Base-by-base conservation (phyloP, 1,284 basidiomycete genomes). In the Fistulina hepatica region DNA sequence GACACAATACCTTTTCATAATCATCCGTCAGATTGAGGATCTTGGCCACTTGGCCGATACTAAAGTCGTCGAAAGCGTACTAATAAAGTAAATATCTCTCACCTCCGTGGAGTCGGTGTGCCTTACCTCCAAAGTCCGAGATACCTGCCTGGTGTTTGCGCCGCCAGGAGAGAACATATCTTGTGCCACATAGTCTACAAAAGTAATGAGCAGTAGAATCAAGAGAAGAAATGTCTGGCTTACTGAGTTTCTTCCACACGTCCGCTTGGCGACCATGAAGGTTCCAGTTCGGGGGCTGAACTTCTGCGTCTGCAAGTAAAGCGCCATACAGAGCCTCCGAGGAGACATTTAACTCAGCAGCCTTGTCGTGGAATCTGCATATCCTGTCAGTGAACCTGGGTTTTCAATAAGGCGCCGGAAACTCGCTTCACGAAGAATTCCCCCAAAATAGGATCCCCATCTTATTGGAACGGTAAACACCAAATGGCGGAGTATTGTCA, bases 371-470 rank as follows among this genome's bases (percentile, higher is more conserved):
- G 54, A 65, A 76, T 45, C 72, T 76, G 38, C 4, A 6, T 16
- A 21, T 20, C 34, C 10, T 13, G n/a, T 12, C 25, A 13, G 1
- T 13, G 35, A 7, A n/a, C 17, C 26, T 31, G 28, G 15, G 21
- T 10, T 34, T 21, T n/a, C 12, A 11, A 33, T 21, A 6, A 10
- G 35, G 13, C 2, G 28, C 21, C 16, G 11, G 22, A 32, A 15
- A 43, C 62, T n/a, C 51, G 76, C 73, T 79, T 80, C 34, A 78
- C 73, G 44, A 71, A 71, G 55, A 77, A 78, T 52, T 80, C 76
- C 13, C 64, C 71, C 2, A 80, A 56, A 33, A 78, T 76, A 0
- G 74, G 74, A 48, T 78, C 75, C 1, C 60, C 76, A 45, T 78
- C 75, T 77, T n/a, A 12, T n/a, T 34, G n/a, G 16, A 19, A 21